Evolutionary conservation across 805 yeast genomes (phyloP).

Genomic region (Nakazawaea ambrosiae): DNA sequence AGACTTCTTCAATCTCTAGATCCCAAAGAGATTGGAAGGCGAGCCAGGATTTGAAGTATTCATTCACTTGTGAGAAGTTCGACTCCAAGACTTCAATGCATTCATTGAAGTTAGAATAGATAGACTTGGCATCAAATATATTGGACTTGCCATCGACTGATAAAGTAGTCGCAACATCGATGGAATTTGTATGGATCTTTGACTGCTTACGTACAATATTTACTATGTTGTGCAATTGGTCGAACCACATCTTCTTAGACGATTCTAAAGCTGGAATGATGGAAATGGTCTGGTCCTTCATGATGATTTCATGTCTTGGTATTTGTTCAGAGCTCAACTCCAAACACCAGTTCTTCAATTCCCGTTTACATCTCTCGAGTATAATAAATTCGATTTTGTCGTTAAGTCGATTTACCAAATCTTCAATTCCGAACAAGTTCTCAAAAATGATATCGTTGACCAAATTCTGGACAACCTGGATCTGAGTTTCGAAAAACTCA

Average conservation of each 20-base stretch:
- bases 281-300: slow-evolving; percentile 29
- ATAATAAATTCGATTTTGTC: slow-evolving; percentile 21
- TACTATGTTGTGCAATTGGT: slow-evolving; percentile 18
- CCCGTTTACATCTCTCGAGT: slow-evolving; percentile 18
- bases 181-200: slow-evolving; percentile 16
- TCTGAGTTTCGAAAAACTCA: slow-evolving; percentile 12
- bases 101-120: slow-evolving; percentile 11
- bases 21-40: slow-evolving; percentile 56
- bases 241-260: slow-evolving; percentile 26
- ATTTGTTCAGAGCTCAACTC: background rate
- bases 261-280: slow-evolving; percentile 33
- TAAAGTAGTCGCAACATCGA: slow-evolving; percentile 14
- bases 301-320: slow-evolving; percentile 26
- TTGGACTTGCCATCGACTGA: background rate
- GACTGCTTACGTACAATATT: slow-evolving; percentile 20
- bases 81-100: slow-evolving; percentile 26
- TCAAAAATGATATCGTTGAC: slow-evolving; percentile 29
- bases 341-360: slow-evolving; percentile 10
- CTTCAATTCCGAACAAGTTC: slow-evolving; percentile 26
- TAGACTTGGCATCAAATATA: too few species aligned
- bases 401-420: slow-evolving; percentile 29
- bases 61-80: slow-evolving; percentile 20
- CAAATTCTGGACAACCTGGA: slow-evolving; percentile 26
- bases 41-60: slow-evolving; percentile 45
- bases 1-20: slow-evolving; percentile 35